Conservation (phyloP, 306 rosid genomes). For the Vicia faba region DNA sequence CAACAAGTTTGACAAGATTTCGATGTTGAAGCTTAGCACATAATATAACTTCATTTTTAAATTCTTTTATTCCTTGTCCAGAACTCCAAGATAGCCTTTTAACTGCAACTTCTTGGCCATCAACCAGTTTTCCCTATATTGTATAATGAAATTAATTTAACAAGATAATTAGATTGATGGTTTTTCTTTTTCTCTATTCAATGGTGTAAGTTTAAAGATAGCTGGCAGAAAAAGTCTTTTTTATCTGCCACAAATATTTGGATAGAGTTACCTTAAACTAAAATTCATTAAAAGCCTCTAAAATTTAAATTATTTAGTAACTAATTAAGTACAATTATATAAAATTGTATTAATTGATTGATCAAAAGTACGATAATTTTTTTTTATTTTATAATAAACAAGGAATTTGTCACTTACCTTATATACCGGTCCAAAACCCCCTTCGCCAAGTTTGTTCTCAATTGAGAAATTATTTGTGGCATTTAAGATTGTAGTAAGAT, state of each 20-base stretch:
- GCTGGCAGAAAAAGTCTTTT: too few species aligned
- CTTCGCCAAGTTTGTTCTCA: not conserved
- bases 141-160: not conserved
- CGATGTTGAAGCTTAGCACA: constrained; percentile 8
- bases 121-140: not conserved
- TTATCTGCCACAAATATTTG: too few species aligned
- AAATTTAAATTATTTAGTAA: too few species aligned
- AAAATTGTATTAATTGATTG: too few species aligned
- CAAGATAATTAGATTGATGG: not conserved
- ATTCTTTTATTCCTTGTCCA: not conserved
- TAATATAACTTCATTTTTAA: not conserved
- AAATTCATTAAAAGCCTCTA: too few species aligned
- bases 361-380: too few species aligned
- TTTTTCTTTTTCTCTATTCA: not conserved
- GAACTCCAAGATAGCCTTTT: not conserved
- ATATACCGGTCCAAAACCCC: constrained; percentile 6
- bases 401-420: not conserved
- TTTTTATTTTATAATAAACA: too few species aligned
- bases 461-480: not conserved
- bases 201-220: not conserved
- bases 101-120: constrained; percentile 3
- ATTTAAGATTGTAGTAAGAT: not conserved
- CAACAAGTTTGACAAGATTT: not conserved
- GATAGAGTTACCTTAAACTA: too few species aligned
- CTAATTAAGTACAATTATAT: too few species aligned